These are phyloP conservation scores for Hyaloscypha variabilis DNA, from an alignment of 495 filamentous ascomycete genomes.

Conservation along the genomic window DNA sequence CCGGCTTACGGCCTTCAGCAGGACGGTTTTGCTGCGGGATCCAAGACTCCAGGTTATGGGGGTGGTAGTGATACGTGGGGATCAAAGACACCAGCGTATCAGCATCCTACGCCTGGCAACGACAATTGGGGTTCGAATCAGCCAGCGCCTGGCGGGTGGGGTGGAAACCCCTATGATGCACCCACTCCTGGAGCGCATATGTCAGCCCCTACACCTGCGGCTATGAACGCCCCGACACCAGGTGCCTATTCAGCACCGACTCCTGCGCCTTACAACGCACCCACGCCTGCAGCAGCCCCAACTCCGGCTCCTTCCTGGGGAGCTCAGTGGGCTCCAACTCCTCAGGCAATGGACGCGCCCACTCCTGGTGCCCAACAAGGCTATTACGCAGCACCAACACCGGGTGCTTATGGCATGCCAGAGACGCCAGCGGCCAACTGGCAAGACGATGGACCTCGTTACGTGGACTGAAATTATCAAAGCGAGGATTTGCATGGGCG, in stretches of 20 bases:
- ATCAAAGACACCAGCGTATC: slow-evolving; percentile 75
- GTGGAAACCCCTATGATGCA: slow-evolving; percentile 36
- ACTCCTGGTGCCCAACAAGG: slow-evolving; percentile 52
- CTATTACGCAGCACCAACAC: slow-evolving; percentile 76
- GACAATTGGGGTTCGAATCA: slow-evolving; percentile 39
- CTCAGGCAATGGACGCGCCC: slow-evolving; percentile 64
- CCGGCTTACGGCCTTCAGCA: slow-evolving; percentile 55
- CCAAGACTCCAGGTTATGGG: slow-evolving; percentile 69
- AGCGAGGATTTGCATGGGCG: slow-evolving; percentile 2
- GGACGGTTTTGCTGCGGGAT: slow-evolving; percentile 45
- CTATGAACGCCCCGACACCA: slow-evolving; percentile 77
- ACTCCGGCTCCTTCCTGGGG: slow-evolving; percentile 36
- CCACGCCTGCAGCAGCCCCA: slow-evolving; percentile 50
- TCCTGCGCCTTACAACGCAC: slow-evolving; percentile 53
- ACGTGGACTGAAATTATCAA: slow-evolving; percentile 44
- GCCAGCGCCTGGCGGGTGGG: slow-evolving; percentile 47
- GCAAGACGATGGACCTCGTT: slow-evolving; percentile 60
- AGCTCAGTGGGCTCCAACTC: slow-evolving; percentile 59
- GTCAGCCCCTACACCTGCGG: slow-evolving; percentile 73
- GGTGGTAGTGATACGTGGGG: slow-evolving; percentile 64
- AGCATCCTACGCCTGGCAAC: slow-evolving; percentile 30
- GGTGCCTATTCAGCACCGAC: slow-evolving; percentile 55
- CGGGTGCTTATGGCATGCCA: slow-evolving; percentile 68
- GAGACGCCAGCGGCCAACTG: slow-evolving; percentile 76
- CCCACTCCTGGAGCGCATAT: slow-evolving; percentile 74